Evolutionary conservation across 1,139 yeast species (phyloP).

Genomic region (Geotrichum citri-aurantii): DNA sequence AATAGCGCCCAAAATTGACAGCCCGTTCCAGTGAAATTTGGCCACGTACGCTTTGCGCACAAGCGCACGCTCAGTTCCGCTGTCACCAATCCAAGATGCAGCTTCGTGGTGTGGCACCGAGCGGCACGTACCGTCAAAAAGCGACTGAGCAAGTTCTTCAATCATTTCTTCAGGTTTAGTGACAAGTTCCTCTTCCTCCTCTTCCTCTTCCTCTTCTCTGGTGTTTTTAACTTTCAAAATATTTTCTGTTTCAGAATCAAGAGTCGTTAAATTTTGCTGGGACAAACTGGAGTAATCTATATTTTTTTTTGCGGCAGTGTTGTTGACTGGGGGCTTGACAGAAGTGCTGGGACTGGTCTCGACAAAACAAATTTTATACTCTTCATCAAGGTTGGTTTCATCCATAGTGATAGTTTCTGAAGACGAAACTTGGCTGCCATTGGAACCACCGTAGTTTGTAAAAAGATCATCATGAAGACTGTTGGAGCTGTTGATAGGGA

Average conservation of each 20-base stretch:
- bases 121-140: slow-evolving; percentile 9
- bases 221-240: not conserved
- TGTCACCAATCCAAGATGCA: slow-evolving; percentile 34
- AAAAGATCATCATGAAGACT: not conserved
- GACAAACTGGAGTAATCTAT: not conserved
- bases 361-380: not conserved
- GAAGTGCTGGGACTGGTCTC: not conserved
- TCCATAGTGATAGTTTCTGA: not conserved
- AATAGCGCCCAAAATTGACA: slow-evolving; percentile 44
- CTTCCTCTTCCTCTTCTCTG: not conserved
- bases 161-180: slow-evolving; percentile 2
- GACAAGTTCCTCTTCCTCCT: not conserved
- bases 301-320: not conserved
- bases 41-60: slow-evolving; percentile 30
- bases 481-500: not conserved
- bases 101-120: slow-evolving; percentile 21
- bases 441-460: not conserved
- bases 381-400: not conserved
- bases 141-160: slow-evolving; percentile 12
- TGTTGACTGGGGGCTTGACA: not conserved
- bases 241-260: not conserved
- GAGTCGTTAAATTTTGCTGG: not conserved
- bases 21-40: slow-evolving; percentile 32
- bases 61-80: slow-evolving; percentile 22
- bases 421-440: not conserved